These are phyloP conservation scores for Neurospora pannonica DNA, from an alignment of 495 filamentous ascomycete species.

Conservation along the genomic window DNA sequence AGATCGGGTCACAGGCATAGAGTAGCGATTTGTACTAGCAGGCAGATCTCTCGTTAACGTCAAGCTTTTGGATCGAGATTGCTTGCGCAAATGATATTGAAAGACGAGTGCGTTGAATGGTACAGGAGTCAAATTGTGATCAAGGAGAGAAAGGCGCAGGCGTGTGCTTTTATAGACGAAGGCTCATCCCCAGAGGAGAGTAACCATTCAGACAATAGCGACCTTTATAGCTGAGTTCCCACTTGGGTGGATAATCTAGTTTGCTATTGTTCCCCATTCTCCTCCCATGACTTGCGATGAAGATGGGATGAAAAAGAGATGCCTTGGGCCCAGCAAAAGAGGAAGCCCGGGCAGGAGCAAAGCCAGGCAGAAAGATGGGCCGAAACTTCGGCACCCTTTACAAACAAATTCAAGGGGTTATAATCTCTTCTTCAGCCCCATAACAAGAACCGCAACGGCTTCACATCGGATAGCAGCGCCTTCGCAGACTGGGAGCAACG, in stretches of 20 bases:
- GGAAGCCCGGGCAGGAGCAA: not conserved
- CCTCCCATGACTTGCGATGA: not conserved
- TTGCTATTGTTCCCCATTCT: not conserved
- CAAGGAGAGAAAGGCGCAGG: not conserved
- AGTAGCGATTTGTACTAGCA: conserved; percentile 69
- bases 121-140: not conserved
- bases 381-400: not conserved
- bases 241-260: not conserved
- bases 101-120: not conserved
- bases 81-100: not conserved
- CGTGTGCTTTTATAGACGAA: not conserved
- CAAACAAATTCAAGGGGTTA: not conserved
- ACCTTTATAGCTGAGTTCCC: not conserved
- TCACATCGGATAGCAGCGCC: not conserved
- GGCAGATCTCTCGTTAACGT: conserved; percentile 8
- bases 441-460: not conserved
- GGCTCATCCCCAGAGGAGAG: not conserved
- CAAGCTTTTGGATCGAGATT: not conserved
- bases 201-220: not conserved
- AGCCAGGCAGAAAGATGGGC: not conserved
- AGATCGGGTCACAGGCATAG: conserved; percentile 71
- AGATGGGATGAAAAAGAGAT: not conserved
- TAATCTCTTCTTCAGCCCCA: not conserved
- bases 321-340: not conserved
- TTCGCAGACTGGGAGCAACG: not conserved